Evolutionary conservation across 2,329 filamentous ascomycete genomes (phyloP).

Genomic region (Aspergillus costaricaensis): DNA sequence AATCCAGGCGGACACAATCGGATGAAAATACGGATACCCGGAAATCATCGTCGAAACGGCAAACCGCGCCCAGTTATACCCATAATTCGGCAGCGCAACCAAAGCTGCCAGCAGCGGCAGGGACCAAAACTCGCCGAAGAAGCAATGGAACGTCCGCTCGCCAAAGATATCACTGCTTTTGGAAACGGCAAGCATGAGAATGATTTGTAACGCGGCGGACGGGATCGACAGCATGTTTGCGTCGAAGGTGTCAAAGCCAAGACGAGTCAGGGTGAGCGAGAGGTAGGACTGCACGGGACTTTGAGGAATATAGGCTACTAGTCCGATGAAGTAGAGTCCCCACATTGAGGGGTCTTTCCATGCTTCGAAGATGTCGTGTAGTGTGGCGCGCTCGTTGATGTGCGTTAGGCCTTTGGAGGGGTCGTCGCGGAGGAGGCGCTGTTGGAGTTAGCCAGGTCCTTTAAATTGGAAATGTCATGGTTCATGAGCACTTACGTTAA

Average conservation of each 20-base stretch:
- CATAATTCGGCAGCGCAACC: slow-evolving; percentile 45
- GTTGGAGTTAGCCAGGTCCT: neutral
- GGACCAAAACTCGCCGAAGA: slow-evolving; percentile 55
- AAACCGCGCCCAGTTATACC: slow-evolving; percentile 54
- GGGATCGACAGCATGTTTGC: slow-evolving; percentile 36
- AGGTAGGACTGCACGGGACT: slow-evolving; percentile 54
- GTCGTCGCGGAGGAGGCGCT: slow-evolving; percentile 56
- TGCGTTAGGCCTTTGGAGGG: slow-evolving; percentile 55
- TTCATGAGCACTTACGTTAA: slow-evolving; percentile 24
- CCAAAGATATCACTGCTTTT: slow-evolving; percentile 56
- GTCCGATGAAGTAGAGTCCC: slow-evolving; percentile 54
- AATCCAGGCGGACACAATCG: slow-evolving; percentile 42
- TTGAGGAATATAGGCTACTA: slow-evolving; percentile 50
- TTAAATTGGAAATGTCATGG: no score
- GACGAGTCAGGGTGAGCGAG: slow-evolving; percentile 52
- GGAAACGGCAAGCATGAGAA: slow-evolving; percentile 51
- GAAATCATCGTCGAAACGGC: slow-evolving; percentile 53
- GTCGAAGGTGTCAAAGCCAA: slow-evolving; percentile 35
- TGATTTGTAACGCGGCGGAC: slow-evolving; percentile 47
- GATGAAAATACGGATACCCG: slow-evolving; percentile 58
- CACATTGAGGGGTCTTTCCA: slow-evolving; percentile 53
- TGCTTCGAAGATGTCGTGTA: slow-evolving; percentile 48
- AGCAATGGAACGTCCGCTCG: slow-evolving; percentile 55
- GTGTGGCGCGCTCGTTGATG: slow-evolving; percentile 48
- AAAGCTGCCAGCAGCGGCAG: slow-evolving; percentile 54